Evolutionary conservation across 768 basidiomycete species (phyloP).

Genomic region (Suillus variegatus): DNA sequence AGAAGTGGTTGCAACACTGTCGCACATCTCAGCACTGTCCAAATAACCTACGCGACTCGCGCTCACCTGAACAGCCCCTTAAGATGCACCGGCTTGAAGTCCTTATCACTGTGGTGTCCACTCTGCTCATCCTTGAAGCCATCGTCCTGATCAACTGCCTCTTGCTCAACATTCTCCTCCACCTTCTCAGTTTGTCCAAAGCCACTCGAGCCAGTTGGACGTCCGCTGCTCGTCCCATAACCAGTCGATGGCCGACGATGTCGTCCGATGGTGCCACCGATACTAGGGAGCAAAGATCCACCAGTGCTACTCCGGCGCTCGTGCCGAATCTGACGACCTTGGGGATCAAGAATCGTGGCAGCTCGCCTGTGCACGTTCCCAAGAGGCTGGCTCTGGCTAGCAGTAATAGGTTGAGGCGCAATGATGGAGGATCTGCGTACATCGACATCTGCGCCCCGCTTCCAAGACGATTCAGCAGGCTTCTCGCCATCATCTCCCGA

Average conservation of each 20-base stretch:
- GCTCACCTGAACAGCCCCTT: conserved; percentile 93
- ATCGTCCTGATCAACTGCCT: conserved; percentile 40
- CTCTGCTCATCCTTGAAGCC: conserved; percentile 51
- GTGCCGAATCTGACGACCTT: conserved; percentile 61
- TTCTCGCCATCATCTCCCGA: conserved; percentile 41
- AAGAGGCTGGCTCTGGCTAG: conserved; percentile 57
- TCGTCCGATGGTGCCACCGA: conserved; percentile 63
- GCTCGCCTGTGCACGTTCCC: conserved; percentile 69
- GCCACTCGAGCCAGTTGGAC: conserved; percentile 40
- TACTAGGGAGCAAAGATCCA: conserved; percentile 49
- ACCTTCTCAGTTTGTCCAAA: conserved; percentile 55
- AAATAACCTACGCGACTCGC: conserved; percentile 6
- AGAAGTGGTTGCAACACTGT: conserved; percentile 91
- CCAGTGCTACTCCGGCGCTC: conserved; percentile 80
- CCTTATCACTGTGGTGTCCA: conserved; percentile 58
- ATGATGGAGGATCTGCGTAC: conserved; percentile 22
- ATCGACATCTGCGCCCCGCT: conserved; percentile 21
- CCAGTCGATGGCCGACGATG: conserved; percentile 74
- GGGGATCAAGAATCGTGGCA: conserved; percentile 75
- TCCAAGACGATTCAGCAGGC: conserved; percentile 15
- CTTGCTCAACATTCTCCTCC: conserved; percentile 47
- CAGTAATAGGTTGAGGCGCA: conserved; percentile 34
- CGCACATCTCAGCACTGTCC: conserved; percentile 8
- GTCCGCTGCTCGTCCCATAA: conserved; percentile 37
- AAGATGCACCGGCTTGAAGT: conserved; percentile 92